phyloP scores from a whole-genome alignment of 2,329 filamentous ascomycete genomes.

The Cladosporium sp. region DNA sequence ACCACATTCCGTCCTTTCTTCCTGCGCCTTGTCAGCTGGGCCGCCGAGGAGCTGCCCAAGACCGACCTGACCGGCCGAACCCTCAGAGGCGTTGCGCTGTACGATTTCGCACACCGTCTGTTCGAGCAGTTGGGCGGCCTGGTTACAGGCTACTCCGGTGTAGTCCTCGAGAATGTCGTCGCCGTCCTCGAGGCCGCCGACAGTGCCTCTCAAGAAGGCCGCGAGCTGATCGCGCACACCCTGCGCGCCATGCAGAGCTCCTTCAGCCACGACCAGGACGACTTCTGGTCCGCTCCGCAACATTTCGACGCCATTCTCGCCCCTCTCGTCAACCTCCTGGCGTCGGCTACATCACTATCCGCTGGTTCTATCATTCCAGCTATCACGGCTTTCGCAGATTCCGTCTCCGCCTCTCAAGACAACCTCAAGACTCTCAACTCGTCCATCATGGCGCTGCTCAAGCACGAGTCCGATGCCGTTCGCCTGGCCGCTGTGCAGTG shows the following conservation, averaged over 20 bases:
- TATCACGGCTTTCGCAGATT: conserved; percentile 66
- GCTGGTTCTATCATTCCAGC: conserved; percentile 57
- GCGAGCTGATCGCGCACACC: conserved; percentile 58
- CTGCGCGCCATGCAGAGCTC: conserved; percentile 66
- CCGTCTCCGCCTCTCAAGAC: conserved; percentile 73
- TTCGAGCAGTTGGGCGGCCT: conserved; percentile 87
- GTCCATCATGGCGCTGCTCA: conserved; percentile 69
- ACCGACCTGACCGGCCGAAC: conserved; percentile 50
- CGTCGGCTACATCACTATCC: conserved; percentile 37
- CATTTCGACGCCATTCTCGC: conserved; percentile 71
- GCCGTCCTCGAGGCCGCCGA: conserved; percentile 55
- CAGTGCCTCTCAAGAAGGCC: conserved; percentile 45
- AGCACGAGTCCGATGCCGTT: conserved; percentile 63
- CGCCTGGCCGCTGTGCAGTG: conserved; percentile 76
- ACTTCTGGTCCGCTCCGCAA: conserved; percentile 89
- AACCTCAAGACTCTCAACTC: conserved; percentile 88
- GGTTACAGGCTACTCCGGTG: conserved; percentile 84
- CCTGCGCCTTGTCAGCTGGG: conserved; percentile 77
- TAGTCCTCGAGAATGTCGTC: conserved; percentile 70
- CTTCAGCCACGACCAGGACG: conserved; percentile 84
- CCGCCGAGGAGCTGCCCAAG: conserved; percentile 54
- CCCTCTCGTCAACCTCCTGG: conserved; percentile 60
- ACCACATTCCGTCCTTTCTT: conserved; percentile 89
- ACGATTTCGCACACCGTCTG: conserved; percentile 71
- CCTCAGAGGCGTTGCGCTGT: conserved; percentile 67